These are phyloP conservation scores for Podaxis sp. DNA, from an alignment of 768 basidiomycete species.

Conservation along the genomic window DNA sequence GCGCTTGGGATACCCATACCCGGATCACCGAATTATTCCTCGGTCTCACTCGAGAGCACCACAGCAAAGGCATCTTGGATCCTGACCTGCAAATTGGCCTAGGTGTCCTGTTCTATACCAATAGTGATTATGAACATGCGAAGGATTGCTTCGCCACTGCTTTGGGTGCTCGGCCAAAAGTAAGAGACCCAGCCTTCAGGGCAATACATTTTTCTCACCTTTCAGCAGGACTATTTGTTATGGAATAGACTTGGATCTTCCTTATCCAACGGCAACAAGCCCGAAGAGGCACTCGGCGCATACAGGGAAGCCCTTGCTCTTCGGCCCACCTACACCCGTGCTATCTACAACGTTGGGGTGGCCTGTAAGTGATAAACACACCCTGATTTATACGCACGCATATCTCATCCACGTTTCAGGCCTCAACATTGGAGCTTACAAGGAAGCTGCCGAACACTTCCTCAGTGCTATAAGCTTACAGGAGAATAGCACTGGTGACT, in stretches of 20 bases:
- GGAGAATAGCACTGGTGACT: conserved; percentile 64
- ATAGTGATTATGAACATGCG: conserved; percentile 81
- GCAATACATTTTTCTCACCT: neutral
- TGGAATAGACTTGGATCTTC: conserved; percentile 97
- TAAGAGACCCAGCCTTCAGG: conserved; percentile 14
- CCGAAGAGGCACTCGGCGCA: conserved; percentile 89
- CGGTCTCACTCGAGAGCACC: conserved; percentile 78
- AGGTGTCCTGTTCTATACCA: conserved; percentile 91
- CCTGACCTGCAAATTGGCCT: conserved; percentile 92
- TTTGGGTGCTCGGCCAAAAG: conserved; percentile 71
- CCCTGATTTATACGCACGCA: neutral
- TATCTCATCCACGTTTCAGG: conserved; percentile 45
- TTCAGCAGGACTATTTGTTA: conserved; percentile 75
- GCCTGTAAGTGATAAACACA: conserved; percentile 65
- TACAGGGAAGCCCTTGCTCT: conserved; percentile 89
- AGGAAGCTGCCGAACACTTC: conserved; percentile 97
- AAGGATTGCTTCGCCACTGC: conserved; percentile 95
- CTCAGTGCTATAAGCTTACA: conserved; percentile 82
- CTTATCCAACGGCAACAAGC: conserved; percentile 90
- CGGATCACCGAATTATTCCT: conserved; percentile 84
- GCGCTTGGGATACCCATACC: conserved; percentile 82
- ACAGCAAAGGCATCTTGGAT: conserved; percentile 67
- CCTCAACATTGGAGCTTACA: conserved; percentile 91
- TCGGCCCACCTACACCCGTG: conserved; percentile 94
- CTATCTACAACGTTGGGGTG: conserved; percentile 97